phyloP scores from a whole-genome alignment of 345 rosid genomes.

The Orychophragmus violaceus region DNA sequence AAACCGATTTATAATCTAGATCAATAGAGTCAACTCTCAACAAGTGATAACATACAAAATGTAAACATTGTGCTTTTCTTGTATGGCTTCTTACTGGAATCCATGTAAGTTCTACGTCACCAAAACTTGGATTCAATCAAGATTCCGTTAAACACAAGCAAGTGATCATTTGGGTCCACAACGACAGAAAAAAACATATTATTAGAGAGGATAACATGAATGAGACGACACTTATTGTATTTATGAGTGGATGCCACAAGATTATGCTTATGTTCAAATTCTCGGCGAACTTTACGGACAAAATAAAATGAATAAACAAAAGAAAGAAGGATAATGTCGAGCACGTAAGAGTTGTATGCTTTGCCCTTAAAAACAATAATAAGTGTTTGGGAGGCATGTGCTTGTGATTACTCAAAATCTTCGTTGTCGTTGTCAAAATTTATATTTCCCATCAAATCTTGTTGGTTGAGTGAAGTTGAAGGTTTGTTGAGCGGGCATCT shows the following conservation, averaged over 20 bases:
- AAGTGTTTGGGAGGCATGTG: constrained; percentile 27
- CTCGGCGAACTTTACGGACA: constrained; percentile 16
- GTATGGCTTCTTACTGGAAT: not conserved
- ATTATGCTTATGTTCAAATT: constrained; percentile 5
- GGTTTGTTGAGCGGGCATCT: constrained; percentile 3
- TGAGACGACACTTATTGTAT: not conserved
- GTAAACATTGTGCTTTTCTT: not conserved
- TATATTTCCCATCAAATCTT: constrained; percentile 20
- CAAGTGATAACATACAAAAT: too few relatives aligned
- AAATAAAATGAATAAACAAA: not conserved
- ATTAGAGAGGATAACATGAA: not conserved
- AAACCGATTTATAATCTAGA: too few relatives aligned
- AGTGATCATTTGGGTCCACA: constrained; percentile 1
- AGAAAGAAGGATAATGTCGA: constrained; percentile 1
- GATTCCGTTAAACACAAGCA: constrained; percentile 2
- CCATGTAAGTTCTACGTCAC: not conserved
- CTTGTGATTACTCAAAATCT: constrained; percentile 24
- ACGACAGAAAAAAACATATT: not conserved
- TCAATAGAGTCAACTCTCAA: too few relatives aligned
- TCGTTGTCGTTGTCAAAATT: constrained; percentile 25
- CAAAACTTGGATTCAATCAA: not conserved
- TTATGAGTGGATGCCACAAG: not conserved
- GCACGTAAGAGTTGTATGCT: constrained; percentile 6
- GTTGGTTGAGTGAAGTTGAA: constrained; percentile 22
- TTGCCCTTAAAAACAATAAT: not conserved